These are phyloP conservation scores for Elsinoe necatrix DNA, from an alignment of 2,329 filamentous ascomycete species.

Conservation along the genomic window DNA sequence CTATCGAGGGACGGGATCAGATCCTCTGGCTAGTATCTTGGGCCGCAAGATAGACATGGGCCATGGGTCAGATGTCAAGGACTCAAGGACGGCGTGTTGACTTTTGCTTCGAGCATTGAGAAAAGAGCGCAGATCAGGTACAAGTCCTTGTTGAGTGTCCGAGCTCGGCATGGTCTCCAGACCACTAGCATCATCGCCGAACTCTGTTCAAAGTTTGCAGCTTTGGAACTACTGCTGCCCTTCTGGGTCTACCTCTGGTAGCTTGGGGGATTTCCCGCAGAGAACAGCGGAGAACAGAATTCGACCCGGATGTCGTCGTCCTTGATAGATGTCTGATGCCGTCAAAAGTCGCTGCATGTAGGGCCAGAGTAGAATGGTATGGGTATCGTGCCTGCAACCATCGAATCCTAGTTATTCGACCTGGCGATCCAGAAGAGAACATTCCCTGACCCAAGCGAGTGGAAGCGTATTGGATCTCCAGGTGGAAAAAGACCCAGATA, in stretches of 20 bases:
- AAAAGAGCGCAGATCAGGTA: not conserved
- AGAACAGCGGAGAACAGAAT: not conserved
- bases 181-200: not conserved
- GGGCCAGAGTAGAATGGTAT: too few species aligned
- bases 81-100: not conserved
- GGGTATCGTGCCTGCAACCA: too few species aligned
- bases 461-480: not conserved
- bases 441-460: not conserved
- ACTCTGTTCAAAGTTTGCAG: not conserved
- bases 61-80: conserved; percentile 4
- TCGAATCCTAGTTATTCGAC: not conserved
- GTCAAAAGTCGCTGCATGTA: not conserved
- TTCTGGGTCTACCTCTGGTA: not conserved
- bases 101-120: not conserved
- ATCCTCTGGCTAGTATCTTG: conserved; percentile 9
- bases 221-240: not conserved
- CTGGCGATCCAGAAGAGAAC: not conserved
- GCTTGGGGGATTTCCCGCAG: not conserved
- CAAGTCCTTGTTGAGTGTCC: not conserved
- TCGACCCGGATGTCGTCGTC: not conserved
- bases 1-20: conserved; percentile 3
- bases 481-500: not conserved
- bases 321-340: not conserved
- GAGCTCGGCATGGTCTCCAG: conserved; percentile 3
- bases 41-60: not conserved